phyloP scores from a whole-genome alignment of 305 asterid species.

The Ilex paraguariensis region DNA sequence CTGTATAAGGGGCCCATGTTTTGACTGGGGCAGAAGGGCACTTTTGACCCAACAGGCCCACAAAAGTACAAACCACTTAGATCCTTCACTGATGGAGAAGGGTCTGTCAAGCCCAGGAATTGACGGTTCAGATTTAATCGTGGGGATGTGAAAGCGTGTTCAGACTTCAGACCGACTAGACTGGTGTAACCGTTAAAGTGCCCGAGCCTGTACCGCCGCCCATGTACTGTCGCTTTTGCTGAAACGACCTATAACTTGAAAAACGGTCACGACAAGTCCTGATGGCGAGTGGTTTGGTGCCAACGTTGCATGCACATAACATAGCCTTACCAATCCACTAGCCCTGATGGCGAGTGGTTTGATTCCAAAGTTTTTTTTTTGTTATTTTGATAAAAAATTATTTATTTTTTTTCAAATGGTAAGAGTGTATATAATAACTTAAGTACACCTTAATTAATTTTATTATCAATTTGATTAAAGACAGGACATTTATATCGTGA shows the following conservation, averaged over 20 bases:
- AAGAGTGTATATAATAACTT: too few species aligned
- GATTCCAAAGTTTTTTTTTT: too few species aligned
- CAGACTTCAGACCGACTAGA: too few species aligned
- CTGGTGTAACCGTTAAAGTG: background rate
- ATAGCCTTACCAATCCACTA: too few species aligned
- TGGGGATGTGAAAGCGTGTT: background rate
- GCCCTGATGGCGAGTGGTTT: too few species aligned
- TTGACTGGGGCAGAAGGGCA: conserved; percentile 25
- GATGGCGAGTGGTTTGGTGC: too few species aligned
- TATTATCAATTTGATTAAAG: too few species aligned
- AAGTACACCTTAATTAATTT: too few species aligned
- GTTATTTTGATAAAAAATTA: too few species aligned
- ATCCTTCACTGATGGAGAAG: background rate
- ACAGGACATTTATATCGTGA: too few species aligned
- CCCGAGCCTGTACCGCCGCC: conserved; percentile 7
- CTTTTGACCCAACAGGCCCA: conserved; percentile 22
- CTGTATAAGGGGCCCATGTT: conserved; percentile 4
- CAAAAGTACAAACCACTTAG: conserved; percentile 4
- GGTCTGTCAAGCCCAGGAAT: background rate
- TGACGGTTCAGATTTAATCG: background rate
- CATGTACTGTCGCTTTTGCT: conserved; percentile 11
- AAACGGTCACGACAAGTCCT: conserved; percentile 7
- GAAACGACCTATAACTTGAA: conserved; percentile 12
- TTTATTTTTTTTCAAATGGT: too few species aligned
- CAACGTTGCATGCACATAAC: too few species aligned